Evolutionary conservation across 2,329 filamentous ascomycete genomes (phyloP).

Genomic region (Aspergillus sp.): DNA sequence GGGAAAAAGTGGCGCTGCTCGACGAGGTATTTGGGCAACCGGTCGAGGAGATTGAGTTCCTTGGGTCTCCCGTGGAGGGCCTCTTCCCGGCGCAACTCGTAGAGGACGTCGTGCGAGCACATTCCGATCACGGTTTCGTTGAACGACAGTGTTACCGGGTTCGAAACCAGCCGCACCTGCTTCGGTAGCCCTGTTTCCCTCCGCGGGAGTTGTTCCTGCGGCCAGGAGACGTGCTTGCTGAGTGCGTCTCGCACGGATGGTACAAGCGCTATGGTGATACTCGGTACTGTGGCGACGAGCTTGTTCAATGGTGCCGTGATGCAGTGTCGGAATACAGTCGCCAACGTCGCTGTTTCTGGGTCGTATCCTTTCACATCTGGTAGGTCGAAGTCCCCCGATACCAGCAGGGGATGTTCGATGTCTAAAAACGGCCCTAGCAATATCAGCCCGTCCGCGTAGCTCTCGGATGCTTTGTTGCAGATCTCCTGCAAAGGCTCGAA

Average conservation of each 20-base stretch:
- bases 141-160: conserved; percentile 78
- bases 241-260: conserved; percentile 77
- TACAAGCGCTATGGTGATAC: conserved; percentile 69
- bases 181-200: conserved; percentile 73
- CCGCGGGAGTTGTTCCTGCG: conserved; percentile 60
- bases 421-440: conserved; percentile 85
- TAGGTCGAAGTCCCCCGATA: conserved; percentile 68
- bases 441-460: conserved; percentile 67
- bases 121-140: conserved; percentile 81
- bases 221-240: conserved; percentile 78
- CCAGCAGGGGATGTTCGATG: conserved; percentile 78
- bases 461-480: conserved; percentile 65
- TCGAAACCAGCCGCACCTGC: conserved; percentile 67
- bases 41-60: conserved; percentile 54
- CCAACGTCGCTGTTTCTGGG: conserved; percentile 68
- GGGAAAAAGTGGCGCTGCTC: conserved; percentile 90
- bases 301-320: conserved; percentile 64
- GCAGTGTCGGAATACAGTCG: conserved; percentile 72
- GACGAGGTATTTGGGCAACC: conserved; percentile 68
- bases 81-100: conserved; percentile 70
- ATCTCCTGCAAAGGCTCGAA: conserved; percentile 80
- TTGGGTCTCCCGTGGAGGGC: conserved; percentile 47
- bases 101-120: conserved; percentile 74
- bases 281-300: conserved; percentile 61
- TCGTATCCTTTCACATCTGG: conserved; percentile 59